phyloP scores from a whole-genome alignment of 2,329 filamentous ascomycete species.

The Dendryphion nanum region DNA sequence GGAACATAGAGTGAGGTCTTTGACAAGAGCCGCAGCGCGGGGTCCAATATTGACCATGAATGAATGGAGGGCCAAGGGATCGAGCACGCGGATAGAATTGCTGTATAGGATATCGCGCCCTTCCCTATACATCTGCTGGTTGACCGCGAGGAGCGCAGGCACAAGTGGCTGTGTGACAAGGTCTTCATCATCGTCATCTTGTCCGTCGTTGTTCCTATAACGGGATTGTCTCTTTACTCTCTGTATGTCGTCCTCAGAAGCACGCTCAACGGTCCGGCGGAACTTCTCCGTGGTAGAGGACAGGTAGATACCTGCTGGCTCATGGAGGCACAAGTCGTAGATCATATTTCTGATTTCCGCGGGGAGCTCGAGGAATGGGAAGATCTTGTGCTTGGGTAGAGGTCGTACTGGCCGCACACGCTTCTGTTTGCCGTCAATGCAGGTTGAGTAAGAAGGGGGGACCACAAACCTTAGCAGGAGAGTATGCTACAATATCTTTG shows the following conservation, averaged over 20 bases:
- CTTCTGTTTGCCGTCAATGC: conserved; percentile 16
- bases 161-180: conserved; percentile 8
- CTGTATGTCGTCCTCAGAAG: conserved; percentile 4
- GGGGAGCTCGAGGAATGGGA: conserved; percentile 34
- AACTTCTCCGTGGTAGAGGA: conserved; percentile 18
- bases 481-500: conserved; percentile 14
- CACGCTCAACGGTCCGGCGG: conserved; percentile 29
- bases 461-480: conserved; percentile 23
- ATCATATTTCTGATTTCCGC: conserved; percentile 36
- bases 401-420: conserved; percentile 15
- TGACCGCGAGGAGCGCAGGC: conserved; percentile 27
- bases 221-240: background rate
- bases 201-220: background rate
- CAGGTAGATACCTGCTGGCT: conserved; percentile 26
- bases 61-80: conserved; percentile 28
- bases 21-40: conserved; percentile 19
- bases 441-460: background rate
- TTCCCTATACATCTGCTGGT: conserved; percentile 29
- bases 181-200: background rate
- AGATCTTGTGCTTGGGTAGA: conserved; percentile 30
- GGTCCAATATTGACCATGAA: conserved; percentile 33
- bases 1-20: conserved; percentile 20
- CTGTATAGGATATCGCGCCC: conserved; percentile 24
- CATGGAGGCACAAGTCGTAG: conserved; percentile 26
- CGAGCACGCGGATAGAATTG: conserved; percentile 27